A percentile compares a stretch with the other conserved stretches of the same genome.
These are phyloP conservation scores for Mortierella sp. DNA, from an alignment of 371 early-diverging fungal species.

Conservation along the genomic window DNA sequence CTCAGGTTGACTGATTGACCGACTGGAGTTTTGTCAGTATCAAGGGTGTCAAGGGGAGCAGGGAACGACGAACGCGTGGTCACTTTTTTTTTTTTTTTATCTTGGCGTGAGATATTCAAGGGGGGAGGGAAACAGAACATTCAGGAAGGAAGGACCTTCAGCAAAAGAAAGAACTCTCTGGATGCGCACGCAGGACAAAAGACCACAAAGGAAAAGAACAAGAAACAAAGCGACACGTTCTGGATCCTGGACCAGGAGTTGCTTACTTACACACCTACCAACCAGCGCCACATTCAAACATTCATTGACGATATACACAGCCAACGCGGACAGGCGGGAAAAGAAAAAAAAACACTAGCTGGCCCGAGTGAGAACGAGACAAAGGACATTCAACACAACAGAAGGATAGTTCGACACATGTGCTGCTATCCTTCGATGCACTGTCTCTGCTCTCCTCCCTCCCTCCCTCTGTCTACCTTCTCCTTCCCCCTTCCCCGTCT, in stretches of 20 bases:
- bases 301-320: background rate
- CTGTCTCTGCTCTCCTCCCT: conserved; percentile 9
- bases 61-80: background rate
- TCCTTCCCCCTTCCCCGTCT: background rate
- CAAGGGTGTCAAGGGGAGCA: background rate
- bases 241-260: conserved; percentile 8
- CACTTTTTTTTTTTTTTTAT: background rate
- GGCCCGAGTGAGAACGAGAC: conserved; percentile 7
- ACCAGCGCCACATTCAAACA: background rate
- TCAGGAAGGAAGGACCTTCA: background rate
- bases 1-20: background rate
- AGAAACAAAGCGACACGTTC: conserved; percentile 1
- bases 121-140: background rate
- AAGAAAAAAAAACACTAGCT: background rate
- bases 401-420: conserved; percentile 4
- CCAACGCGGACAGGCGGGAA: conserved; percentile 1
- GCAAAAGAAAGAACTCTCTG: background rate
- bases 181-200: background rate
- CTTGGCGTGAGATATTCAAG: conserved; percentile 4
- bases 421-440: conserved; percentile 14
- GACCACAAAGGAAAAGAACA: background rate
- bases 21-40: background rate
- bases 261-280: background rate
- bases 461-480: background rate
- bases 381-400: conserved; percentile 3